Base-by-base conservation (phyloP, 805 yeast species). In the Saccharomycopsis sp. region DNA sequence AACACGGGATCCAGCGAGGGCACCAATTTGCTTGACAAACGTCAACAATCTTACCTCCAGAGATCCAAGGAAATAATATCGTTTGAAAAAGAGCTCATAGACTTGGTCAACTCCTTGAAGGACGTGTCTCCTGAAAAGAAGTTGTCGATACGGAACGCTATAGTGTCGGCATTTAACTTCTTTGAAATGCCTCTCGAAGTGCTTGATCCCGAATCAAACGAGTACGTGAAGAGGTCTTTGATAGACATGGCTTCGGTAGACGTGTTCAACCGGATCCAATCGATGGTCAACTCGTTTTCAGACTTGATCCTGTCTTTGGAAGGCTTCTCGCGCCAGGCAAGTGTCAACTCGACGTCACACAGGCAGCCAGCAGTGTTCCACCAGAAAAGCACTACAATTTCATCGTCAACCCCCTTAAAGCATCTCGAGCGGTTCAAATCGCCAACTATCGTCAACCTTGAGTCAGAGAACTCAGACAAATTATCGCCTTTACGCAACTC, bases 241-340 rank as follows among this genome's bases (percentile, higher is more conserved):
- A 69, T 69, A 7, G 74, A 70, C 54, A 44, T 64, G 0, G 65
- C 70, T 1, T 63, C 69, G 12, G 51, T 65, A 3, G 62, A 61
- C 5, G 53, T 72, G 2, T 68, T 67, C 52, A 62, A 68, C n/a
- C 65, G 64, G 55, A 67, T 73, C 64, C 77, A 74, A 56, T 64
- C 56, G 14, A 57, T 71, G 37, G 69, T 74, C 2, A 64, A 67
- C 40, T 58, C 72, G 0, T 55, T 73, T 51, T 69, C 75, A 3
- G 65, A 70, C 7, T 59, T 72, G 53, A 65, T 72, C 14, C 68
- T 72, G 67, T 61, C 64, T 34, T 67, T 64, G 21, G 65, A 63
- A 3, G 68, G 63, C 15, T 54, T 53, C 12, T 2, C 16, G 21
- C 2, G n/a, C n/a, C 50, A 20, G 37, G 50, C 34, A n/a, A 29